Percentiles rank a stretch among this genome's conserved stretches.
Conservation (phyloP, 192 early-diverging fungal species). For the Piromyces finnis region DNA sequence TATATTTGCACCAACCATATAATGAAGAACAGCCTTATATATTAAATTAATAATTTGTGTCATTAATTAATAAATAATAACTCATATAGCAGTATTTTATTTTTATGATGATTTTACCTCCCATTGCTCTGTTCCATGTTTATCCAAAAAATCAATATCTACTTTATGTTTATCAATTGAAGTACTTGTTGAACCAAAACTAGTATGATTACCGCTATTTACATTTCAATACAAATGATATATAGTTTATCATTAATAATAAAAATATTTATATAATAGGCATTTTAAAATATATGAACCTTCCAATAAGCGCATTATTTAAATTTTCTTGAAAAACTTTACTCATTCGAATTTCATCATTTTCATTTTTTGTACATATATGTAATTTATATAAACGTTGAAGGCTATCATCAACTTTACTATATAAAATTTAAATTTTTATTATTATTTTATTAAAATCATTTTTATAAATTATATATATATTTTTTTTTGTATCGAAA, state of each 20-base stretch:
- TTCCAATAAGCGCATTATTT: slow-evolving; percentile 23
- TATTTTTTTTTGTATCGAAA: too few relatives aligned
- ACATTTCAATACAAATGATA: not conserved
- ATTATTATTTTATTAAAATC: not conserved
- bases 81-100: too few relatives aligned
- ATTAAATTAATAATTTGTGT: not conserved
- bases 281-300: not conserved
- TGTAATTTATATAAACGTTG: slow-evolving; percentile 27
- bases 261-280: too few relatives aligned
- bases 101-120: slow-evolving; percentile 20
- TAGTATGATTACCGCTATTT: slow-evolving; percentile 56
- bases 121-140: slow-evolving; percentile 69
- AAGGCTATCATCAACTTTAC: not conserved
- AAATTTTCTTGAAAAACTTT: slow-evolving; percentile 15
- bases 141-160: slow-evolving; percentile 52
- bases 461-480: too few relatives aligned
- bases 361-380: slow-evolving; percentile 55
- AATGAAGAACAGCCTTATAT: slow-evolving; percentile 59
- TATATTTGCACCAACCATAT: slow-evolving; percentile 70
- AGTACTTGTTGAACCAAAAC: slow-evolving; percentile 61
- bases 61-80: too few relatives aligned
- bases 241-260: not conserved
- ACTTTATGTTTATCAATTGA: slow-evolving; percentile 38
- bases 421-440: not conserved
- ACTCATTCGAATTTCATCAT: slow-evolving; percentile 27